These are phyloP conservation scores for Thymus quinquecostatus DNA, from an alignment of 257 asterid genomes.

Conservation along the genomic window DNA sequence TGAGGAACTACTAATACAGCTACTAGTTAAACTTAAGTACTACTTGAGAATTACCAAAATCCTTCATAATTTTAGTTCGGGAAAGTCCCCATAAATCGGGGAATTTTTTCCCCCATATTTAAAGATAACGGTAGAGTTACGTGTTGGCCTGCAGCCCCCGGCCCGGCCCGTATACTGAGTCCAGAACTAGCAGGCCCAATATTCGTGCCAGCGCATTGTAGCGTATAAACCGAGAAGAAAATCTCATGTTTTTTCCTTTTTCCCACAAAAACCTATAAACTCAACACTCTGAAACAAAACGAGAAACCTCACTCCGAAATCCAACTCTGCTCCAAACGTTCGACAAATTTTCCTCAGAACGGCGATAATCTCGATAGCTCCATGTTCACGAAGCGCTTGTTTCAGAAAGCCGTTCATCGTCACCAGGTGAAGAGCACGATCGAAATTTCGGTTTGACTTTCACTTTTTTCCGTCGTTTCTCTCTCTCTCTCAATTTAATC, in stretches of 20 bases:
- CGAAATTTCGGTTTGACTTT: slow-evolving; percentile 26
- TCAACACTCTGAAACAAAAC: slow-evolving; percentile 27
- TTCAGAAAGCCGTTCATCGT: slow-evolving; percentile 67
- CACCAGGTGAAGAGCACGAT: slow-evolving; percentile 42
- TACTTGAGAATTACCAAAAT: too few species aligned
- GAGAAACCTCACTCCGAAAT: slow-evolving; percentile 28
- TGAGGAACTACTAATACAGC: background rate
- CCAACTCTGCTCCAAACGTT: slow-evolving; percentile 31
- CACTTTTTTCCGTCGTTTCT: background rate
- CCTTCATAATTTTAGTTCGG: background rate
- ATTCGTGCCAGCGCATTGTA: slow-evolving; percentile 15
- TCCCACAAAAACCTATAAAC: slow-evolving; percentile 26
- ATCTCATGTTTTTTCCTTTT: background rate
- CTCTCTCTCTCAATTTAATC: background rate
- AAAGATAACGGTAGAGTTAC: background rate
- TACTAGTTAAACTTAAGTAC: background rate
- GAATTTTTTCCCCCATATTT: background rate
- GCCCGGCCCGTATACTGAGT: background rate
- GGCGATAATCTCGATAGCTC: slow-evolving; percentile 11
- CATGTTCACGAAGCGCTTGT: slow-evolving; percentile 80
- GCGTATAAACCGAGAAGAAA: slow-evolving; percentile 42
- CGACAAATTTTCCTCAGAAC: slow-evolving; percentile 17
- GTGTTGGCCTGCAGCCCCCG: background rate
- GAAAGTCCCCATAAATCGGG: background rate
- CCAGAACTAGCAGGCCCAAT: slow-evolving; percentile 8